Evolutionary conservation across 495 filamentous ascomycete species (phyloP), one percentile per base, ranked within the genome.

Genomic region (Staphylotrichum tortipilum): DNA sequence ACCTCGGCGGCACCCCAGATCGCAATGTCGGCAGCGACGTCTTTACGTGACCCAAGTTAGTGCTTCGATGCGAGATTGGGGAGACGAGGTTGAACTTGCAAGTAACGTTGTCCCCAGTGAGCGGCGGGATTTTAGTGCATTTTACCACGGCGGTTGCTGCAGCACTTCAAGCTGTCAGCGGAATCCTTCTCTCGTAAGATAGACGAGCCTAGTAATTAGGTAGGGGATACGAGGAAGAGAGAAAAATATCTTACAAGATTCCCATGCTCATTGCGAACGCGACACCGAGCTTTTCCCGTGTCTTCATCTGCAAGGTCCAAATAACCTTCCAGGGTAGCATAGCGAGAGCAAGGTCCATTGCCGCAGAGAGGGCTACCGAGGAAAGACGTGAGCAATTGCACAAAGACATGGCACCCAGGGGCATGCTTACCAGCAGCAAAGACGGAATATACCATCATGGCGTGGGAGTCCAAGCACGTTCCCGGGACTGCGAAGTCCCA

Each of bases 211-310:
- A n/a, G n/a, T n/a, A n/a, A n/a, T n/a, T n/a, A n/a, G n/a, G n/a
- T n/a, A n/a, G n/a, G n/a, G n/a, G n/a, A n/a, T n/a, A n/a, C n/a
- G n/a, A n/a, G n/a, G n/a, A 28, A 9, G 19, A 18, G 6, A 8
- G 30, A 10, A 9, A 28, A 4, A 28, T 28, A 9, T 7, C 67
- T 53, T 49, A 70, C 68, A 68, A 62, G 24, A 68, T 37, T 1
- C 66, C 66, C 60, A 69, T 63, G 47, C 67, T 63, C 66, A 71
- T 68, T 21, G 61, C 64, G n/a, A 66, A 12, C 0, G 58, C 54
- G 3, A 70, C 57, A 10, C 67, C 67, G 26, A 66, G 18, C 41
- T 66, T 70, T 47, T 70, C 67, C 18, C 55, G 60, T 0, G 49
- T 54, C 21, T 56, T 58, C 55, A 71, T 68, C 24, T 65, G 58